Evolutionary conservation across 129 eudicot species (phyloP).

Genomic region (Artemisia annua): DNA sequence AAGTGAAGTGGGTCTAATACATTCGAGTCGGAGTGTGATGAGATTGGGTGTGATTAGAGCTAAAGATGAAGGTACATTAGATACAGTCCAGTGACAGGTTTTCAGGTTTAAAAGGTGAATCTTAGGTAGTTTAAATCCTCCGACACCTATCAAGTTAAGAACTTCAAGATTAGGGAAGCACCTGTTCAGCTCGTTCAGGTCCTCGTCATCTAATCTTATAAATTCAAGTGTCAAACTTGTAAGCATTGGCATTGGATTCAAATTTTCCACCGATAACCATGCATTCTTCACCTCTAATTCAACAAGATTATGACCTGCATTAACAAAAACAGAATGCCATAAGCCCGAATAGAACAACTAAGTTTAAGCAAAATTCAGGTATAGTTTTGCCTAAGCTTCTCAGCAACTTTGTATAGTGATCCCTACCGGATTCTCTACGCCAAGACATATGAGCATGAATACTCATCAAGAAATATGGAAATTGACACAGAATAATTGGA

Average conservation of each 20-base stretch:
- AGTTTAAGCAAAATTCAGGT: background rate
- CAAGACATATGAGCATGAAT: no score
- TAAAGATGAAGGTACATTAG: slow-evolving; percentile 58
- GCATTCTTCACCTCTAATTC: slow-evolving; percentile 65
- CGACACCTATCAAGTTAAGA: slow-evolving; percentile 69
- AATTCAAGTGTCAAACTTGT: slow-evolving; percentile 65
- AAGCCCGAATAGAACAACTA: slow-evolving; percentile 1
- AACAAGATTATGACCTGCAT: slow-evolving; percentile 57
- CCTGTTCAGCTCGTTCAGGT: slow-evolving; percentile 48
- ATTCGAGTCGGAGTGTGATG: slow-evolving; percentile 48
- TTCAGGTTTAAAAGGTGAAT: slow-evolving; percentile 50
- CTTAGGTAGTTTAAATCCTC: slow-evolving; percentile 62
- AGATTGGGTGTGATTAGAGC: slow-evolving; percentile 58
- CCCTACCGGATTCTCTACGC: no score
- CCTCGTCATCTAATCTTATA: slow-evolving; percentile 67
- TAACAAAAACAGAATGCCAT: slow-evolving; percentile 11
- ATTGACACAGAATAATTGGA: no score
- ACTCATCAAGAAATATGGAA: no score
- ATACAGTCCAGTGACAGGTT: slow-evolving; percentile 56
- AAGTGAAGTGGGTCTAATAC: slow-evolving; percentile 49
- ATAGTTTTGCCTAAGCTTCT: background rate
- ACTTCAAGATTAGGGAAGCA: slow-evolving; percentile 60
- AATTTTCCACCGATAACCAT: slow-evolving; percentile 64
- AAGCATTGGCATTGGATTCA: slow-evolving; percentile 54
- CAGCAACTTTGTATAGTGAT: no score